Evolutionary conservation across 2,329 filamentous ascomycete genomes (phyloP), one percentile per base, ranked within the genome.

Genomic region (Dactylellina haptotyla): DNA sequence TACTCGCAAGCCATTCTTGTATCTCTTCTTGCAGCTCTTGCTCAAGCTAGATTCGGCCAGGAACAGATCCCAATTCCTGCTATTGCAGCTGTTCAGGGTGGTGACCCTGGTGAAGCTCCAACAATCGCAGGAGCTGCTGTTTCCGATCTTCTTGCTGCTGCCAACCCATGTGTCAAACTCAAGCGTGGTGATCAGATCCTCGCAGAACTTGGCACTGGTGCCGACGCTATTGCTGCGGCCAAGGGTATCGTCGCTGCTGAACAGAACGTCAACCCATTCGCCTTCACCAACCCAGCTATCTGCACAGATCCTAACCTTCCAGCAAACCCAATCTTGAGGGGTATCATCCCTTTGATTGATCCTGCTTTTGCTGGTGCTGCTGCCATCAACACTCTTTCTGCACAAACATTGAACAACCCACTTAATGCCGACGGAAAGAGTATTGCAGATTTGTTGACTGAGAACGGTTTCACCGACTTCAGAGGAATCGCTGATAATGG

Each of bases 231-330:
- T 67, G 83, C 84, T 12, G 88, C 87, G 18, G 89, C 89, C 16
- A 84, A 84, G 67, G 85, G 84, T 14, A 84, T 90, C 37, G 88
- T 90, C 12, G 85, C 86, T 25, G 88, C 88, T 2, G 88, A 90
- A 83, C 88, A 89, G 81, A 90, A 91, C 84, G 89, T 89, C 83
- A 90, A 90, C 32, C 82, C 87, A 87, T 57, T 90, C 87, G 76
- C 85, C 81, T 64, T 84, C 85, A 75, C 82, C 82, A 77, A 83
- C 87, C 32, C 88, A 16, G 86, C 84, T 74, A 85, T 91, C 79
- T 91, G 89, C 81, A 84, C 83, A 37, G 87, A 91, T 75, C 81
- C 87, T 1, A 82, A 83, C 25, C 85, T 91, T 1, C 89, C 89
- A 9, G 85, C 83, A 30, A 89, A 86, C 5, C 80, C 81, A 23